A percentile compares a stretch with the other conserved stretches of the same genome.
Conservation (phyloP, 495 filamentous ascomycete species). For the Aspergillus incahuasiensis region DNA sequence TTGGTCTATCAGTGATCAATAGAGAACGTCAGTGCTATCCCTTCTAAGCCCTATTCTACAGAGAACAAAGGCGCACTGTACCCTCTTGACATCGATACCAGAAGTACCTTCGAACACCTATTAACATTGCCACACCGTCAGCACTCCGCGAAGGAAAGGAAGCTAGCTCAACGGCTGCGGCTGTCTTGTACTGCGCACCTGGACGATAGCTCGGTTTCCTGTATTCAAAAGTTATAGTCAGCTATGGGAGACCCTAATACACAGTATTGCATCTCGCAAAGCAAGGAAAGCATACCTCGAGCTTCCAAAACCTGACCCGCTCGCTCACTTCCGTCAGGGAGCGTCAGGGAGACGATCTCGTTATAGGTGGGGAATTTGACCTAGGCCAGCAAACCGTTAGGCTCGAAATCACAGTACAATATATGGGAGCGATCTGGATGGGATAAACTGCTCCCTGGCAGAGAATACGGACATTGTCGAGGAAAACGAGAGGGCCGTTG, state of each 20-base stretch:
- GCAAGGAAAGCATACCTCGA: conserved; percentile 57
- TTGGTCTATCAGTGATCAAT: conserved; percentile 59
- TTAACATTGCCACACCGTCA: conserved; percentile 20
- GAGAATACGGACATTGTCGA: conserved; percentile 71
- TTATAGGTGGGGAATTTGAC: conserved; percentile 98
- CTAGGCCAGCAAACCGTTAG: conserved; percentile 33
- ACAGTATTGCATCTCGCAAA: background rate
- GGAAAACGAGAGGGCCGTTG: conserved; percentile 94
- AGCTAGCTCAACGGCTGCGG: background rate
- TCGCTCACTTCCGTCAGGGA: conserved; percentile 90
- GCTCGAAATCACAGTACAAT: background rate
- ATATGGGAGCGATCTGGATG: background rate
- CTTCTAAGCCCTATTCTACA: background rate
- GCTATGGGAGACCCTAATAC: background rate
- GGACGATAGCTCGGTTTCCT: conserved; percentile 90
- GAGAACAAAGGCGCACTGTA: conserved; percentile 25
- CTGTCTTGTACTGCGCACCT: conserved; percentile 47
- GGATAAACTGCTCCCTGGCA: background rate
- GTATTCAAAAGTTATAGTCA: conserved; percentile 15
- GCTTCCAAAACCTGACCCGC: conserved; percentile 97
- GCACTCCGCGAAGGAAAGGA: conserved; percentile 13
- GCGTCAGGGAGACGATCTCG: conserved; percentile 93
- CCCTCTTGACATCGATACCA: conserved; percentile 98
- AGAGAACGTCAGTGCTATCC: conserved; percentile 1
- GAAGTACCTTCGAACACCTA: conserved; percentile 98